These are phyloP conservation scores for Polytrichum formosum DNA, from an alignment of 225 moss, liverwort and hornwort genomes.

Conservation along the genomic window DNA sequence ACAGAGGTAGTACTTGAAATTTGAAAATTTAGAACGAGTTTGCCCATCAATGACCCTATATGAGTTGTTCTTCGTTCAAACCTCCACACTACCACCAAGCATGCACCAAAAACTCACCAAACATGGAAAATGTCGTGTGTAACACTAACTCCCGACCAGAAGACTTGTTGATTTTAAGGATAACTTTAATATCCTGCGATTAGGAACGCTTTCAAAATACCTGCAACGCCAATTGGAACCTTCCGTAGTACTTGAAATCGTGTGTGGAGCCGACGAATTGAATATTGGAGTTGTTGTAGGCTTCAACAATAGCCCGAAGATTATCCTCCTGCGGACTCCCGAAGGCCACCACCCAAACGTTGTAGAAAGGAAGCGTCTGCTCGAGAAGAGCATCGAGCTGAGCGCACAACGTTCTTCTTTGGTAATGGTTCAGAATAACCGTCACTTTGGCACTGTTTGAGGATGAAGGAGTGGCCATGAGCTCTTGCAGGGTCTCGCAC, in stretches of 20 bases:
- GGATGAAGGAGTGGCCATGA: conserved; percentile 60
- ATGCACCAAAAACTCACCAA: too few species aligned
- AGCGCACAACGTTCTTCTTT: conserved; percentile 73
- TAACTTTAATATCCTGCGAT: too few species aligned
- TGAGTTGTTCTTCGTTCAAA: too few species aligned
- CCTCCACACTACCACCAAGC: too few species aligned
- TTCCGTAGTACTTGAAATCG: conserved; percentile 84
- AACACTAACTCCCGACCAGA: too few species aligned
- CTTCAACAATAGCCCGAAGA: conserved; percentile 64
- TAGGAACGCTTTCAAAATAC: conserved; percentile 3
- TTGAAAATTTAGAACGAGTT: too few species aligned
- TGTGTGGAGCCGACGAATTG: conserved; percentile 69
- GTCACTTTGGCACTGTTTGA: conserved; percentile 55
- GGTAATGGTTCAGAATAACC: conserved; percentile 84
- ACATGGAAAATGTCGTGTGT: too few species aligned
- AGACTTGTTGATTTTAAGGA: too few species aligned
- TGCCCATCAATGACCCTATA: too few species aligned
- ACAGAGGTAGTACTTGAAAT: too few species aligned
- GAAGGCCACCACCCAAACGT: conserved; percentile 84
- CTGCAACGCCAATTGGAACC: conserved; percentile 90
- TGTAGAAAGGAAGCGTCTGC: conserved; percentile 80
- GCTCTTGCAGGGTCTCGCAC: conserved; percentile 75
- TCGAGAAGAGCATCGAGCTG: conserved; percentile 71
- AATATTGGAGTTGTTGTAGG: conserved; percentile 72
- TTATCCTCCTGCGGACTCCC: conserved; percentile 68